Evolutionary conservation across 108 stramenopile genomes (phyloP).

Genomic region (Asterionellopsis glacialis): DNA sequence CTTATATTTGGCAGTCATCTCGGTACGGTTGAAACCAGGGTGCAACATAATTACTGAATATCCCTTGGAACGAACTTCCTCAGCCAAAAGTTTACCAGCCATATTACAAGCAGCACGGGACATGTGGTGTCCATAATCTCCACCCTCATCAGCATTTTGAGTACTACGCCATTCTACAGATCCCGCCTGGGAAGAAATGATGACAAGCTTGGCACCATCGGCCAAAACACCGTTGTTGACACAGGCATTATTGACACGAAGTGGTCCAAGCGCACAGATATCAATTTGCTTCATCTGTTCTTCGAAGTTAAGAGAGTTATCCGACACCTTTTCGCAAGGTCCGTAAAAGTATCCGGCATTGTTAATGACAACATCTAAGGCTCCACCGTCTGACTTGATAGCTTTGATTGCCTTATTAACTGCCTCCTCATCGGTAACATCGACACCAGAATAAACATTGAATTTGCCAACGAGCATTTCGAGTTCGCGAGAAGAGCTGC

Average conservation of each 20-base stretch:
- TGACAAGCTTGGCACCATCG: conserved; percentile 76
- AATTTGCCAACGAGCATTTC: conserved; percentile 57
- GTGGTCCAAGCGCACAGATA: conserved; percentile 86
- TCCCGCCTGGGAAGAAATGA: conserved; percentile 89
- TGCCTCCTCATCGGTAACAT: conserved; percentile 67
- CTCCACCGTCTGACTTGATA: conserved; percentile 56
- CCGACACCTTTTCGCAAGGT: conserved; percentile 64
- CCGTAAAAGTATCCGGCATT: conserved; percentile 88
- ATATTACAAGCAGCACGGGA: conserved; percentile 89
- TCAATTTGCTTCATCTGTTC: conserved; percentile 87
- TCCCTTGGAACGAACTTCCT: conserved; percentile 78
- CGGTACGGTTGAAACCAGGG: conserved; percentile 91
- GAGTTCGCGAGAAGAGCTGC: conserved; percentile 46
- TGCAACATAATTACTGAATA: conserved; percentile 77
- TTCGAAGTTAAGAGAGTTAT: conserved; percentile 74
- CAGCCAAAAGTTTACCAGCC: conserved; percentile 67
- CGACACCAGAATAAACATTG: conserved; percentile 76
- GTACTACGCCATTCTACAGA: conserved; percentile 75
- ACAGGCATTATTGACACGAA: conserved; percentile 73
- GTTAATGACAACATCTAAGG: conserved; percentile 82
- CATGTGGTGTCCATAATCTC: conserved; percentile 94
- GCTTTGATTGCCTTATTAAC: conserved; percentile 55
- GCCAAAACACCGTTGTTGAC: conserved; percentile 53
- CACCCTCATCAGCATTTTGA: conserved; percentile 75
- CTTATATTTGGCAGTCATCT: conserved; percentile 88